phyloP scores from a whole-genome alignment of 768 basidiomycete genomes.

The Mycena leptocephala region DNA sequence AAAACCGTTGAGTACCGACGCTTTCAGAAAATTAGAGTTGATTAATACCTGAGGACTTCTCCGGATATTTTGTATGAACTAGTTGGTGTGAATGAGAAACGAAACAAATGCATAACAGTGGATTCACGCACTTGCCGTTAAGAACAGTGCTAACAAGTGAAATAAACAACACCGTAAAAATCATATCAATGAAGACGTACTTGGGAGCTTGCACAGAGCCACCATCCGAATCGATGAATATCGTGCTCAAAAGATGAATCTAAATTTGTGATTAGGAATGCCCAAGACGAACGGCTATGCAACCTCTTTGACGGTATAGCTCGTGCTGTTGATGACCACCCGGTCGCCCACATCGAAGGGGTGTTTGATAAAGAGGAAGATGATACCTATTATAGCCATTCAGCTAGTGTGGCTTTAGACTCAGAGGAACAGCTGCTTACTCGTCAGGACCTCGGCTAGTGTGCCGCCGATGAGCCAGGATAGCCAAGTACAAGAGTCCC shows the following conservation, averaged over 20 bases:
- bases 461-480: slow-evolving; percentile 92
- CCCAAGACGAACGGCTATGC: neutral
- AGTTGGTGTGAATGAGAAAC: slow-evolving; percentile 16
- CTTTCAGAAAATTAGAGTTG: neutral
- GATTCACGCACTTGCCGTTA: slow-evolving; percentile 21
- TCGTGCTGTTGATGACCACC: slow-evolving; percentile 66
- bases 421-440: slow-evolving; percentile 40
- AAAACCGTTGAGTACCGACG: neutral
- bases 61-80: slow-evolving; percentile 83
- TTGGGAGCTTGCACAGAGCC: slow-evolving; percentile 84
- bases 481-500: slow-evolving; percentile 73
- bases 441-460: slow-evolving; percentile 85
- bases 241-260: slow-evolving; percentile 86
- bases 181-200: neutral
- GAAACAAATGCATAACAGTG: neutral
- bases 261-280: neutral
- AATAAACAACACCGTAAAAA: neutral
- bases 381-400: slow-evolving; percentile 60
- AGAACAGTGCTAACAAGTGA: slow-evolving; percentile 21
- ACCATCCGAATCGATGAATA: slow-evolving; percentile 76
- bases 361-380: slow-evolving; percentile 93
- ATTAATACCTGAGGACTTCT: slow-evolving; percentile 74
- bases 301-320: slow-evolving; percentile 85
- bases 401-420: neutral
- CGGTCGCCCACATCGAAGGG: slow-evolving; percentile 89